Evolutionary conservation across 2,329 filamentous ascomycete species (phyloP).

Genomic region (Clonostachys rosea): DNA sequence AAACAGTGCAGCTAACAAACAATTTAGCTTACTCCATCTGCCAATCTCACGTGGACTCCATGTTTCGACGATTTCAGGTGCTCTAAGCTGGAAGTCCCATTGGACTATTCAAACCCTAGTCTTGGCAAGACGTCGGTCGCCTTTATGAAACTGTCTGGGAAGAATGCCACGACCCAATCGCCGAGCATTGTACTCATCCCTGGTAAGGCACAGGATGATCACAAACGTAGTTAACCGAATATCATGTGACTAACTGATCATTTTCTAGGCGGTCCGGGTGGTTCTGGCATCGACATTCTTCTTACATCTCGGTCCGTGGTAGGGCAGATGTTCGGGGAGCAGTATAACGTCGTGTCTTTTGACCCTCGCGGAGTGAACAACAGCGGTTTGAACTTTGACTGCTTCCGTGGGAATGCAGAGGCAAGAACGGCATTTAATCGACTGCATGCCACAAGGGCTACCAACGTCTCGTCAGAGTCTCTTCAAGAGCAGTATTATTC

Average conservation of each 20-base stretch:
- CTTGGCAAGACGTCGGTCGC: constrained; percentile 18
- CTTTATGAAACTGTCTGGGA: constrained; percentile 19
- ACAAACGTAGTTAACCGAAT: not conserved
- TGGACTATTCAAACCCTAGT: constrained; percentile 17
- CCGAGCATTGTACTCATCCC: constrained; percentile 17
- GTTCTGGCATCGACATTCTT: constrained; percentile 25
- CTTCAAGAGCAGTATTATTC: constrained; percentile 21
- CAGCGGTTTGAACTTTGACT: constrained; percentile 18
- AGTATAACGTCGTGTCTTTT: constrained; percentile 34
- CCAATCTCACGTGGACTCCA: constrained; percentile 20
- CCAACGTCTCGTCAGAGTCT: constrained; percentile 18
- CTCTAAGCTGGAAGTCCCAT: constrained; percentile 18
- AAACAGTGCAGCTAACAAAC: constrained; percentile 5
- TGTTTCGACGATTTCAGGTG: constrained; percentile 22
- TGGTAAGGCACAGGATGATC: constrained; percentile 10
- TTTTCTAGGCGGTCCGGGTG: constrained; percentile 24
- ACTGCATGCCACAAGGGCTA: constrained; percentile 14
- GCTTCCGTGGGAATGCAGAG: constrained; percentile 18
- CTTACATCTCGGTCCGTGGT: constrained; percentile 7
- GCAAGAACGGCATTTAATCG: constrained; percentile 16
- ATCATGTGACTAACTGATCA: constrained; percentile 6
- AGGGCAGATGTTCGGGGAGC: constrained; percentile 23
- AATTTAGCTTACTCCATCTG: constrained; percentile 18
- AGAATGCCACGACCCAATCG: constrained; percentile 18
- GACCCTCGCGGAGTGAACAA: constrained; percentile 33